A percentile compares a stretch with the other conserved stretches of the same genome.
phyloP scores from a whole-genome alignment of 179 eudicot species.

The Actinidia arguta region DNA sequence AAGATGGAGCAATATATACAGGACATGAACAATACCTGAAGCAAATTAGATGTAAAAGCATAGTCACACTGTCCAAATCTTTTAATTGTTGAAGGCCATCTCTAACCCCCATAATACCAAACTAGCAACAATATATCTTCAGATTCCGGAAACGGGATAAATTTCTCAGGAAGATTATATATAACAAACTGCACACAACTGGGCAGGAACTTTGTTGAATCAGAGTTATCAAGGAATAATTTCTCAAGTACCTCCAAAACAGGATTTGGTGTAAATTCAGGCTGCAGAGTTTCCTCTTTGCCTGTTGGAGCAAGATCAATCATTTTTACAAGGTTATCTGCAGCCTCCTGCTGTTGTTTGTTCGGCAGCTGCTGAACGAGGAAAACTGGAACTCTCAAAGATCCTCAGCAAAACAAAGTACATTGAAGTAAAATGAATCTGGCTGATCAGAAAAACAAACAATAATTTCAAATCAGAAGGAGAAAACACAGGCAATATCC shows the following conservation, averaged over 20 bases:
- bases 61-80: no score
- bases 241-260: slow-evolving; percentile 73
- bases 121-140: no score
- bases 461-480: slow-evolving; percentile 9
- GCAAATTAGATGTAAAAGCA: no score
- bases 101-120: no score
- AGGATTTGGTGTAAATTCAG: slow-evolving; percentile 96
- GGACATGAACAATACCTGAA: no score
- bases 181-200: neutral
- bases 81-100: no score
- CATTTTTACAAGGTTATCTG: slow-evolving; percentile 88
- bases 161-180: neutral
- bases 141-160: no score
- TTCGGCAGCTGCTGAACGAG: slow-evolving; percentile 87
- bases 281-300: slow-evolving; percentile 75
- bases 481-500: slow-evolving; percentile 2
- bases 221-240: neutral
- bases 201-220: neutral
- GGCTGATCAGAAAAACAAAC: slow-evolving; percentile 56
- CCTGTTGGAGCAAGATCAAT: slow-evolving; percentile 87
- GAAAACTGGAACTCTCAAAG: slow-evolving; percentile 98
- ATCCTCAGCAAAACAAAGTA: slow-evolving; percentile 96
- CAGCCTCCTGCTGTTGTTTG: slow-evolving; percentile 81
- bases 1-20: no score
- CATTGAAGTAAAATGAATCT: slow-evolving; percentile 95